Evolutionary conservation across 2,329 filamentous ascomycete genomes (phyloP).

Genomic region (Talaromyces sp.): DNA sequence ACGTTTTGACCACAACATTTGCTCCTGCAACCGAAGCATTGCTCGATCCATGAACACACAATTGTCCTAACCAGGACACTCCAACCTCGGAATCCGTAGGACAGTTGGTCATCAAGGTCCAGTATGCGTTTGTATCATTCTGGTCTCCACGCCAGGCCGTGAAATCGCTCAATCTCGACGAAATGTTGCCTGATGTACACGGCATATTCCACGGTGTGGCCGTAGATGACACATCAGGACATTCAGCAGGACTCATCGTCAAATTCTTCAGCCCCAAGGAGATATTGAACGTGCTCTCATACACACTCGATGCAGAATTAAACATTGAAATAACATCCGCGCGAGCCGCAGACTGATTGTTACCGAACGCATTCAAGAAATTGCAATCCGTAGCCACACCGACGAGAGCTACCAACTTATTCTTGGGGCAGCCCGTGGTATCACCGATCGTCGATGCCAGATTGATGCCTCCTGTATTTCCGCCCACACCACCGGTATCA

Average conservation of each 20-base stretch:
- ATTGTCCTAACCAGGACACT: constrained; percentile 87
- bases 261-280: constrained; percentile 86
- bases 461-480: constrained; percentile 78
- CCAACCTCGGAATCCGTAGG: constrained; percentile 82
- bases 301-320: constrained; percentile 82
- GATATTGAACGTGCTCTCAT: constrained; percentile 91
- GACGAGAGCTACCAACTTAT: constrained; percentile 86
- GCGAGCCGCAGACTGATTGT: constrained; percentile 62
- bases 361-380: constrained; percentile 53
- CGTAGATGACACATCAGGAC: constrained; percentile 66
- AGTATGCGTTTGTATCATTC: constrained; percentile 82
- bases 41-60: constrained; percentile 63
- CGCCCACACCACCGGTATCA: constrained; percentile 66
- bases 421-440: constrained; percentile 78
- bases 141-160: constrained; percentile 81
- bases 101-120: constrained; percentile 83
- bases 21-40: constrained; percentile 67
- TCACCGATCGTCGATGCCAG: constrained; percentile 75
- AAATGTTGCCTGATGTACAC: constrained; percentile 63
- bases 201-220: constrained; percentile 80
- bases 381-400: constrained; percentile 89
- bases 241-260: constrained; percentile 67
- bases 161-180: constrained; percentile 79
- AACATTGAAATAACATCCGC: constrained; percentile 78
- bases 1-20: constrained; percentile 83